Percentiles rank a stretch among this genome's conserved stretches.
These are phyloP conservation scores for Fusarium oligoseptatum DNA, from an alignment of 2,329 filamentous ascomycete species.

Conservation along the genomic window DNA sequence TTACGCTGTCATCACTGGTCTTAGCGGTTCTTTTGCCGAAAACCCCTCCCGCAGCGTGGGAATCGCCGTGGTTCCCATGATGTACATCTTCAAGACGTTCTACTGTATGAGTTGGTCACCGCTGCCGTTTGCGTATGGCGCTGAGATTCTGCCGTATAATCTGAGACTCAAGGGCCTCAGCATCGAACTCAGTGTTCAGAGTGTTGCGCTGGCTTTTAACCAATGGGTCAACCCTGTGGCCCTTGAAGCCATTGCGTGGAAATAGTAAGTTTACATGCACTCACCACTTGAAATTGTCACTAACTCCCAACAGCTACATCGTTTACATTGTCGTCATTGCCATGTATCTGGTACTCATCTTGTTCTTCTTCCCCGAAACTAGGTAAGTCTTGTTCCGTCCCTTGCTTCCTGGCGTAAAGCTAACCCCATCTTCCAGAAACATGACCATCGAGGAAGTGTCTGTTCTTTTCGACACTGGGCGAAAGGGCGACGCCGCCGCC, in stretches of 20 bases:
- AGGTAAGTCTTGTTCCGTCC: slow-evolving; percentile 12
- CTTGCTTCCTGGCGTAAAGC: background rate
- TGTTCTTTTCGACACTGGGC: slow-evolving; percentile 33
- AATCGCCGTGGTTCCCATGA: slow-evolving; percentile 26
- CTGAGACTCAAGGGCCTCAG: slow-evolving; percentile 45
- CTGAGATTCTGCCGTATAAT: slow-evolving; percentile 46
- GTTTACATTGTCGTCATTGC: slow-evolving; percentile 39
- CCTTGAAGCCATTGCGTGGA: slow-evolving; percentile 40
- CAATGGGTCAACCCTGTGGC: slow-evolving; percentile 44
- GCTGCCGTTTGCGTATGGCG: slow-evolving; percentile 41
- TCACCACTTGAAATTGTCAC: background rate
- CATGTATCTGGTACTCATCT: slow-evolving; percentile 34
- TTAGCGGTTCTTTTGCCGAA: slow-evolving; percentile 17
- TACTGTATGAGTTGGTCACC: slow-evolving; percentile 47
- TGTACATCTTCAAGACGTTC: slow-evolving; percentile 37
- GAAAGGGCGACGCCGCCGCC: slow-evolving; percentile 21
- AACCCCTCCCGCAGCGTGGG: slow-evolving; percentile 22
- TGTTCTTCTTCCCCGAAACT: slow-evolving; percentile 43
- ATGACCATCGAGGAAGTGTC: slow-evolving; percentile 38
- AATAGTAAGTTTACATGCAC: slow-evolving; percentile 25
- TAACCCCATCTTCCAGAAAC: slow-evolving; percentile 9
- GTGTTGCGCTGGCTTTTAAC: slow-evolving; percentile 39
- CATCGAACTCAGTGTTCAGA: slow-evolving; percentile 30
- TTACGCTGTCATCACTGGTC: slow-evolving; percentile 22
- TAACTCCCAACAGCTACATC: slow-evolving; percentile 13